Evolutionary conservation across 1,284 basidiomycete genomes (phyloP), one percentile per base, ranked within the genome.

Genomic region (Thecaphora frezii): DNA sequence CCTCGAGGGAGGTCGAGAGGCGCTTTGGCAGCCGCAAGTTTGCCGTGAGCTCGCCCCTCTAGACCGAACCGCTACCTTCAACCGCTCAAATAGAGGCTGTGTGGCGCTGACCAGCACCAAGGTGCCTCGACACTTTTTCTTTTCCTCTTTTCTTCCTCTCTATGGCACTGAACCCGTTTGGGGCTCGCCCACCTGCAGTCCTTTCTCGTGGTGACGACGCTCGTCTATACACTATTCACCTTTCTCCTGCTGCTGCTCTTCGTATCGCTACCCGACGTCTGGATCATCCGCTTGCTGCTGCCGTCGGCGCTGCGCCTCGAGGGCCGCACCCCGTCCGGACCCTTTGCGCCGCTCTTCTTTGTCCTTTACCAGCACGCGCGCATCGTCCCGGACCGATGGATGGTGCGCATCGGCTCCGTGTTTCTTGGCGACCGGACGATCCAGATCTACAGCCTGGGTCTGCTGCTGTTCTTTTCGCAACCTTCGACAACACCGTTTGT

Each of bases 1-100:
- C 86, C 22, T 86, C 86, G 1, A 80, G 90, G 2, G 84, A 85
- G 23, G 84, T 94, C 41, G 93, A 97, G 76, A 84, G 93, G 51
- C 85, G 87, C 38, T 94, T 93, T 74, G 93, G 93, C 2, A 88
- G 87, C 48, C 80, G 87, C 54, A 96, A 96, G 78, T 96, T 86
- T 80, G 89, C 89, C n/a, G 91, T 91, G 68, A 80, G 89, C 4
- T 21, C 39, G 7, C 7, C n/a, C 14, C 39, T n/a, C n/a, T n/a
- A n/a, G n/a, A n/a, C n/a, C n/a, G n/a, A n/a, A n/a, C n/a, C n/a
- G n/a, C n/a, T n/a, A n/a, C n/a, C n/a, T n/a, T n/a, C n/a, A n/a
- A n/a, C n/a, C n/a, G n/a, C n/a, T n/a, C n/a, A n/a, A n/a, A n/a
- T n/a, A n/a, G n/a, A n/a, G n/a, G n/a, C n/a, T n/a, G n/a, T n/a